phyloP scores from a whole-genome alignment of 1,284 basidiomycete species.

The Neonothopanus nambi region DNA sequence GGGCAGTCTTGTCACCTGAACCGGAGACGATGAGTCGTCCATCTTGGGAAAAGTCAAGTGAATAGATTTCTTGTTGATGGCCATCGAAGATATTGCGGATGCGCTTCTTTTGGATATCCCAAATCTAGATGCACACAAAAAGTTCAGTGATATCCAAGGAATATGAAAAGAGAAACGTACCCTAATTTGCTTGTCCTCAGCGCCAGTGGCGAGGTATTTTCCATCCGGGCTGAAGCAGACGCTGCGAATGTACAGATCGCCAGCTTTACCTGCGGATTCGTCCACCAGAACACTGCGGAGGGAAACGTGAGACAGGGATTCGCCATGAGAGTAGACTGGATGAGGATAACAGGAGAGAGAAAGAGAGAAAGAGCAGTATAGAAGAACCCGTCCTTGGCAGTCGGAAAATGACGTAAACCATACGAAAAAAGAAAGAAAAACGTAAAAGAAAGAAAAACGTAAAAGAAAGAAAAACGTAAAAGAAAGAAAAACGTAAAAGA shows the following conservation, averaged over 20 bases:
- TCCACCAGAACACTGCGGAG: slow-evolving; percentile 64
- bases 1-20: slow-evolving; percentile 87
- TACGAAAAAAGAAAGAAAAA: no score
- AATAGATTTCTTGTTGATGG: slow-evolving; percentile 90
- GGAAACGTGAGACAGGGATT: not conserved
- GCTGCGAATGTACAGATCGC: slow-evolving; percentile 82
- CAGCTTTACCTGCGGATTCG: slow-evolving; percentile 61
- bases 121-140: slow-evolving; percentile 55
- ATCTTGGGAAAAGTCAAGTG: slow-evolving; percentile 83
- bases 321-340: not conserved
- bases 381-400: no score
- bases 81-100: slow-evolving; percentile 79
- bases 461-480: no score
- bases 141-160: slow-evolving; percentile 1
- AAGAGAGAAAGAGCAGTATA: not conserved
- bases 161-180: slow-evolving; percentile 41
- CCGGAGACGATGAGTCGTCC: slow-evolving; percentile 86
- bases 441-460: no score
- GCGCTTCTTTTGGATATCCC: slow-evolving; percentile 79
- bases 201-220: slow-evolving; percentile 78
- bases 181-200: slow-evolving; percentile 82
- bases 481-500: no score
- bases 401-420: not conserved
- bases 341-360: not conserved
- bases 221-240: slow-evolving; percentile 87